Base-by-base conservation (phyloP, 306 rosid genomes). In the Amphicarpaea edgeworthii region DNA sequence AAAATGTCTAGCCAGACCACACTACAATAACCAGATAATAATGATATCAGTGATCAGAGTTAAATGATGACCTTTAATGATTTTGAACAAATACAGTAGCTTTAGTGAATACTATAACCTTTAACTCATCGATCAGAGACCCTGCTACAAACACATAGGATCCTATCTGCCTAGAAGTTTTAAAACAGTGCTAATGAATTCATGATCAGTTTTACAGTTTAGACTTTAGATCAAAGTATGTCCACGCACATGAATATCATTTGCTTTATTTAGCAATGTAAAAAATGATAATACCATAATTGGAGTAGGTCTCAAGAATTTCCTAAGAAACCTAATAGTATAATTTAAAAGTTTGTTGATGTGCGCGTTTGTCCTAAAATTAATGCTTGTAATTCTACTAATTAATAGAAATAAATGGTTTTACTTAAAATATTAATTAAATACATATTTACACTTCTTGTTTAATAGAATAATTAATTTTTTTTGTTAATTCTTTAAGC, bases 241-340 rank as follows among this genome's bases (percentile, higher is more conserved):
- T 63, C 40, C 50, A 32, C 11, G 38, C 37, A 53, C 45, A 49
- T 32, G 71, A 66, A 73, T 21, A 41, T 23, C 65, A n/a, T 26
- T 66, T 80, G 24, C 84, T 67, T 67, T 51, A 74, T 73, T 43
- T 80, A 46, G 79, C 46, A 55, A 59, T 34, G 57, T 57, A 42
- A 57, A 57, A 46, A 62, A 67, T 73, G 59, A 74, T 67, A n/a
- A 59, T 75, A 43, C 50, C 68, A 60, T 17, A 75, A 47, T 24
- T 68, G 60, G 43, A 8, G 47, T 9, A 75, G 43, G 16, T 20
- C 28, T 64, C 38, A 10, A 49, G 63, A 76, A 62, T 64, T 63
- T 46, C 50, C 26, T 32, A 1, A 62, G 28, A 16, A 28, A 37
- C 14, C 49, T 30, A 43, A 34, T 32, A n/a, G n/a, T n/a, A 37